Evolutionary conservation across 2,329 filamentous ascomycete genomes (phyloP).

Genomic region (Dothideomycetes sp.): DNA sequence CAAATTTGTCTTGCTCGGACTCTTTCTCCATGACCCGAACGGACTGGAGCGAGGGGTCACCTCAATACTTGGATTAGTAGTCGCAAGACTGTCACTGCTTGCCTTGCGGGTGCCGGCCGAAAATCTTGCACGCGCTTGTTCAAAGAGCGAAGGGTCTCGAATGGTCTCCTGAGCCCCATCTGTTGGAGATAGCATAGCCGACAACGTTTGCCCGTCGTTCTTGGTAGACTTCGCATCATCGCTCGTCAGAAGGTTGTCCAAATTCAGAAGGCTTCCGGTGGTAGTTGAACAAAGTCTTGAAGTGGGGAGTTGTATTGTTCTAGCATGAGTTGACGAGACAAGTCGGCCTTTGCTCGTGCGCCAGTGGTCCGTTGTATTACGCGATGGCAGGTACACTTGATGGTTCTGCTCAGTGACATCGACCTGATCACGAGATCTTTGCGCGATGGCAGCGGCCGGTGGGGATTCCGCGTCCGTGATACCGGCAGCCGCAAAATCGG

Average conservation of each 20-base stretch:
- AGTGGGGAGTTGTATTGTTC: not conserved
- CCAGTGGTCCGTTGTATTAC: not conserved
- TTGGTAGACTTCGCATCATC: not conserved
- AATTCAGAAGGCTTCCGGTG: not conserved
- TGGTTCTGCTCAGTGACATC: not conserved
- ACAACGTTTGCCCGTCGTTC: too few species aligned
- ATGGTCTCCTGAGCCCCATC: too few species aligned
- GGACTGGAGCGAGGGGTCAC: not conserved
- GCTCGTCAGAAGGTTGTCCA: not conserved
- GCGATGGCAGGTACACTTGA: not conserved
- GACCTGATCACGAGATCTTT: not conserved
- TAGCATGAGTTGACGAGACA: not conserved
- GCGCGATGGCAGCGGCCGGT: not conserved
- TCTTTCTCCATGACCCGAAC: not conserved
- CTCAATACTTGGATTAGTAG: not conserved
- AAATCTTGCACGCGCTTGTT: not conserved
- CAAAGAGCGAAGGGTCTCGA: too few species aligned
- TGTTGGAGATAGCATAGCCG: too few species aligned
- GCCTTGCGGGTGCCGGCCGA: not conserved
- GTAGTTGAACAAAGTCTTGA: not conserved
- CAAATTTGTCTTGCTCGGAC: too few species aligned
- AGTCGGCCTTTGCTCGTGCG: not conserved
- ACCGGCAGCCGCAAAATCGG: not conserved
- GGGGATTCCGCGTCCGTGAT: too few species aligned
- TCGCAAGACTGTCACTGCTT: not conserved